Base-by-base conservation (phyloP, 148 eudicot species). In the Spergularia bocconei region DNA sequence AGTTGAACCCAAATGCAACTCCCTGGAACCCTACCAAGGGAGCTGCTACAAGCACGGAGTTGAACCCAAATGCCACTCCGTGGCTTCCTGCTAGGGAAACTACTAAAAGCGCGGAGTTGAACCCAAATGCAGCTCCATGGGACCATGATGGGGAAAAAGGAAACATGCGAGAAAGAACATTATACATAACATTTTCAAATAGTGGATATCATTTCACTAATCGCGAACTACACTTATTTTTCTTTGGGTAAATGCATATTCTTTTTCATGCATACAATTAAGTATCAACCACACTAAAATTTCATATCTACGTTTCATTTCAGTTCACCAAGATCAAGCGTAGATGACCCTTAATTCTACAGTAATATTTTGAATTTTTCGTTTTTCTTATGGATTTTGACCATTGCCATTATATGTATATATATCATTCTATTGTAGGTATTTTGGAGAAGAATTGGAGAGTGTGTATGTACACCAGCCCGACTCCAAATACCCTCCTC, bases 51-150 rank as follows among this genome's bases (percentile, higher is more conserved):
- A 29, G 36, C 36, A 3, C 36, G 36, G 4, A 3, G 2, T 29
- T 79, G 5, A 68, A 79, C n/a, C 78, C 82, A 4, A 3, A 74
- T 39, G 82, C 78, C 21, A 12, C 11, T 55, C 53, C 77, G 47
- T 79, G 73, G 73, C 17, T 25, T 5, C 82, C 63, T 29, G 36
- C 36, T 29, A 29, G 36, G 36, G 36, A 29, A 29, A 29, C 36
- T 29, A 29, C 3, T 29, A 29, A 29, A 29, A 29, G 4, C 36
- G 2, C 2, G 36, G 36, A 29, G 36, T 29, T 79, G 5, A 68
- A 79, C n/a, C 78, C 82, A 4, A 3, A 74, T 39, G 82, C 78
- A 41, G 13, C 13, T 56, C 54, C 78, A 59, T 79, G 73, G 73
- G n/a, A 44, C 10, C 82, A 63, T 4, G 3, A 0, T 1, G 23